Evolutionary conservation across 2,329 filamentous ascomycete species (phyloP).

Genomic region (Lasiodiplodia theobromae): DNA sequence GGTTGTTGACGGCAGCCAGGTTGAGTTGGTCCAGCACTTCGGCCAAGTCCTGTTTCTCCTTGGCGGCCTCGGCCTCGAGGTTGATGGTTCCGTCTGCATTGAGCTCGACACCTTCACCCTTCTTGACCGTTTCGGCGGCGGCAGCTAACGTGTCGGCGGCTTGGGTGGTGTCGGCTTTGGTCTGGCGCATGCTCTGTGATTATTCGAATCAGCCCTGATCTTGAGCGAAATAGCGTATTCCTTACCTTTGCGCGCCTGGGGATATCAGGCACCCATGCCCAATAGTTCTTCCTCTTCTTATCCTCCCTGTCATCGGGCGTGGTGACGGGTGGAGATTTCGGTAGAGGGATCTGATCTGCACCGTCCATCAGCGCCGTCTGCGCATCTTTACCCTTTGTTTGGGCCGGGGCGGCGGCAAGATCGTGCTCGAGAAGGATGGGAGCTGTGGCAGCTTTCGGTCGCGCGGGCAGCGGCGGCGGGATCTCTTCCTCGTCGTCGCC

Average conservation of each 20-base stretch:
- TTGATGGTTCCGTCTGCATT: slow-evolving; percentile 45
- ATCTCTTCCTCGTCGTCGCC: slow-evolving; percentile 50
- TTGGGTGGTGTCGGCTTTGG: slow-evolving; percentile 42
- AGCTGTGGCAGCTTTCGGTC: slow-evolving; percentile 43
- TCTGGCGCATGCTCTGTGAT: slow-evolving; percentile 42
- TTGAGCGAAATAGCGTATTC: background rate
- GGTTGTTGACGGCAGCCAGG: slow-evolving; percentile 82
- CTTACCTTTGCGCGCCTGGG: slow-evolving; percentile 28
- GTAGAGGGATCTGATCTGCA: slow-evolving; percentile 58
- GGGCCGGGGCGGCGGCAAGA: slow-evolving; percentile 34
- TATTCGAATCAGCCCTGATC: background rate
- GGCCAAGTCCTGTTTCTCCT: slow-evolving; percentile 76
- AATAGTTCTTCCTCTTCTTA: slow-evolving; percentile 40
- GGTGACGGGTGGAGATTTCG: slow-evolving; percentile 55
- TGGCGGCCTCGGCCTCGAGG: slow-evolving; percentile 50
- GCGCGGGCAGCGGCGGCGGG: slow-evolving; percentile 51
- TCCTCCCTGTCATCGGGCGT: slow-evolving; percentile 34
- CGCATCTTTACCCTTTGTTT: slow-evolving; percentile 51
- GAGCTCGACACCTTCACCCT: slow-evolving; percentile 35
- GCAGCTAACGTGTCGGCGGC: slow-evolving; percentile 44
- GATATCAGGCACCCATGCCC: slow-evolving; percentile 27
- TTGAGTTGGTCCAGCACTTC: slow-evolving; percentile 84
- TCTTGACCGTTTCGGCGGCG: slow-evolving; percentile 44
- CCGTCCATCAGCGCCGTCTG: slow-evolving; percentile 55
- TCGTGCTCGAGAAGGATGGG: background rate